Percentiles rank a stretch among this genome's conserved stretches.
Evolutionary conservation across 768 basidiomycete species (phyloP).

Genomic region (Auriculariales sp.): DNA sequence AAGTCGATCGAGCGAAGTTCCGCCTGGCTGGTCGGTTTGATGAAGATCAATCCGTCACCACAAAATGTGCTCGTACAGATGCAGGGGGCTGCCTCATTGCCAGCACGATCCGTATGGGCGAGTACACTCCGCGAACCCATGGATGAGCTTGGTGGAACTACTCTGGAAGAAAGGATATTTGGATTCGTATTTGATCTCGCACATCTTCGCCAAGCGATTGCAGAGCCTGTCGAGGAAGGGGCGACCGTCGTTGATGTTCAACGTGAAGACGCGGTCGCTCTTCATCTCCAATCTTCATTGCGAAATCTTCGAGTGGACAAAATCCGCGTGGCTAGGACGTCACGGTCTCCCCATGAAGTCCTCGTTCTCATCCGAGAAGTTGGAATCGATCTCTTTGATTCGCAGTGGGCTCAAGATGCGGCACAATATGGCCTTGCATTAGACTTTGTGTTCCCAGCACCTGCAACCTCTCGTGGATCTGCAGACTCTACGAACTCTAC

Average conservation of each 20-base stretch:
- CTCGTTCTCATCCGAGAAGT: slow-evolving; percentile 45
- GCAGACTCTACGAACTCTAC: neutral
- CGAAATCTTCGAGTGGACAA: slow-evolving; percentile 35
- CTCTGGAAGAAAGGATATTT: slow-evolving; percentile 50
- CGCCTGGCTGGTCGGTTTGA: slow-evolving; percentile 45
- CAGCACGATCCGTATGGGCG: slow-evolving; percentile 54
- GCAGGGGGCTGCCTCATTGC: slow-evolving; percentile 38
- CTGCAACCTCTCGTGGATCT: slow-evolving; percentile 4
- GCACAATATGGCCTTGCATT: slow-evolving; percentile 61
- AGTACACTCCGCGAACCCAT: slow-evolving; percentile 38
- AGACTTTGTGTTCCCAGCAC: slow-evolving; percentile 59
- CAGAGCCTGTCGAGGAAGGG: neutral
- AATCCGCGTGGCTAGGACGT: slow-evolving; percentile 45
- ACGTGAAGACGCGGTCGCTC: slow-evolving; percentile 14
- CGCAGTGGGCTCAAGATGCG: slow-evolving; percentile 51
- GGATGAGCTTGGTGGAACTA: slow-evolving; percentile 34
- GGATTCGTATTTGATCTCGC: slow-evolving; percentile 65
- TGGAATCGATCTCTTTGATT: slow-evolving; percentile 68
- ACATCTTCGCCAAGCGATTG: slow-evolving; percentile 25
- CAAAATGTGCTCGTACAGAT: slow-evolving; percentile 55
- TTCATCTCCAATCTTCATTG: slow-evolving; percentile 49
- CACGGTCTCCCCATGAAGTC: slow-evolving; percentile 58
- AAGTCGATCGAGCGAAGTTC: slow-evolving; percentile 61
- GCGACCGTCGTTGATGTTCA: neutral
- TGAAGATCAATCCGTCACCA: slow-evolving; percentile 20